These are phyloP conservation scores for sunflower (Helianthus annuus) DNA, from an alignment of 129 eudicot genomes.

Conservation along the genomic window HanXRQr2.0-SUNRISE NC_035446.2:144295971-144296470, in stretches of 20 bases:
- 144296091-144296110: slow-evolving; percentile 73
- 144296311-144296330: neutral
- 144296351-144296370: neutral
- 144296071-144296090: slow-evolving; percentile 65
- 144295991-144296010: slow-evolving; percentile 60
- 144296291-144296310: slow-evolving; percentile 76
- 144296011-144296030: slow-evolving; percentile 71
- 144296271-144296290: slow-evolving; percentile 83
- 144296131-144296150: slow-evolving; percentile 88
- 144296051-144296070: slow-evolving; percentile 60
- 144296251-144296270: slow-evolving; percentile 70
- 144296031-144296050: slow-evolving; percentile 56
- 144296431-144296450: neutral
- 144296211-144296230: slow-evolving; percentile 92
- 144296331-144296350: slow-evolving; percentile 7
- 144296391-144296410: neutral
- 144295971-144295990: slow-evolving; percentile 55
- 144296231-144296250: slow-evolving; percentile 74
- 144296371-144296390: neutral
- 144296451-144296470: neutral
- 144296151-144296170: slow-evolving; percentile 96
- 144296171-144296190: slow-evolving; percentile 87
- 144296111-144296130: slow-evolving; percentile 94
- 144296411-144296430: neutral
- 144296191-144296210: slow-evolving; percentile 96